A percentile compares a stretch with the other conserved stretches of the same genome.
These are phyloP conservation scores for Chrysochromulina tobinii DNA, from an alignment of 78 protist genomes.

Conservation along the genomic window DNA sequence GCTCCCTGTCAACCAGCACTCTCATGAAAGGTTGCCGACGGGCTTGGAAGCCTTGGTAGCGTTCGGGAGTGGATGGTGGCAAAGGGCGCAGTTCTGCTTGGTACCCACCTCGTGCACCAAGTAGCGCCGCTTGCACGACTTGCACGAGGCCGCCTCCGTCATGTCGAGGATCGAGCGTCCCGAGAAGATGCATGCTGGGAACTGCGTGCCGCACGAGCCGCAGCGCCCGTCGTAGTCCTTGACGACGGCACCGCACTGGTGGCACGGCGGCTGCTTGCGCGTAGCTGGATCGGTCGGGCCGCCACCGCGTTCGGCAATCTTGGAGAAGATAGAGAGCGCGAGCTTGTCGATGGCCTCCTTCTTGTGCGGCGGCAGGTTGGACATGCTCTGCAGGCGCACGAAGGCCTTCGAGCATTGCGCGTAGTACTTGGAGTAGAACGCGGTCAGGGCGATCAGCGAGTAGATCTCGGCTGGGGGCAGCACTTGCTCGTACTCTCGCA, in stretches of 20 bases:
- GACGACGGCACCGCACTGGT: neutral
- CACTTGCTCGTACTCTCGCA: constrained; percentile 66
- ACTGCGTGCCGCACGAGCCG: constrained; percentile 35
- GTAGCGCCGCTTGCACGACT: constrained; percentile 19
- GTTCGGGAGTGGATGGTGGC: constrained; percentile 8
- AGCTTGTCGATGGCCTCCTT: neutral
- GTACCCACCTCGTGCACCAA: neutral
- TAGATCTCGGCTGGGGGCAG: constrained; percentile 27
- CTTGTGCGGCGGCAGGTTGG: neutral
- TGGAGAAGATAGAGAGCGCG: constrained; percentile 60
- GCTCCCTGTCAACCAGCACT: too few species aligned
- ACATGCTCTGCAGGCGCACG: constrained; percentile 52
- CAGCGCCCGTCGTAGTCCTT: constrained; percentile 53
- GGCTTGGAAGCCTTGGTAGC: too few species aligned
- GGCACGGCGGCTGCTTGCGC: neutral
- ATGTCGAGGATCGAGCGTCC: constrained; percentile 47
- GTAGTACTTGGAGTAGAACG: constrained; percentile 48
- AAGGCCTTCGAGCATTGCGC: constrained; percentile 69
- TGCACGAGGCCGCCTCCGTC: neutral
- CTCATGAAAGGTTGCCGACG: too few species aligned
- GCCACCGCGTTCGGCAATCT: neutral
- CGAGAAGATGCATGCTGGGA: constrained; percentile 44
- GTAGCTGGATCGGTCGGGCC: neutral
- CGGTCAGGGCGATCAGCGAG: constrained; percentile 71
- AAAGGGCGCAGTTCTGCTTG: constrained; percentile 26